Evolutionary conservation across 306 rosid species (phyloP), one percentile per base, ranked within the genome.

Genomic region (Fragaria iinumae): DNA sequence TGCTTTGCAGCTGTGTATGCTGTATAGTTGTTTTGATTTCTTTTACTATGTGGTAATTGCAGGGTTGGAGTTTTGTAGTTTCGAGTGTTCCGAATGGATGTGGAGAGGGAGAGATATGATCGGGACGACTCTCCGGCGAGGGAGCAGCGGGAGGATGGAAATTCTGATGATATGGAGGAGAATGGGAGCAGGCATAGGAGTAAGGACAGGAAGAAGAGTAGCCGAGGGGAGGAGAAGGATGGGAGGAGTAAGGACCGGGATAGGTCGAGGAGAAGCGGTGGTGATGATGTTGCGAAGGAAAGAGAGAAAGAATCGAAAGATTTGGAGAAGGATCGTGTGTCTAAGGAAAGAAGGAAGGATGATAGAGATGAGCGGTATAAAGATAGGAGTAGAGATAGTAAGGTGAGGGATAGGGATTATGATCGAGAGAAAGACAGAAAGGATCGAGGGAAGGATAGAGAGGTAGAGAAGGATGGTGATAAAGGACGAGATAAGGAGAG

Each of bases 191-290:
- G 84, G 77, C 93, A 86, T 75, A 87, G 89, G 73, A 85, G 88
- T 73, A 90, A 89, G 89, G 98, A 89, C 72, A 82, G 90, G 91
- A 90, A 89, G 84, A 91, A 87, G 88, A 80, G 90, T 65, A 75
- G 85, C 77, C 85, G 86, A 45, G 89, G 88, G 73, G 93, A 87
- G 76, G 97, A 91, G 44, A 91, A 80, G 87, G 97, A 91, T 29
- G 84, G 83, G 59, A 88, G 86, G 75, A 90, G 86, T 81, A 90
- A 84, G 76, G 93, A 91, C 62, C 79, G 89, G 55, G 93, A 90
- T 11, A 85, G 83, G 62, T 82, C 69, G 8, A 88, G 85, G 90
- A 84, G 88, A 83, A 55, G 62, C 1, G 69, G 70, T 62, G 55
- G 74, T 3, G 93, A 86, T 52, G 93, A 88, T 81, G 74, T 47